Evolutionary conservation across 805 yeast species (phyloP), one percentile per base, ranked within the genome.

Genomic region (Candida mattraensis): DNA sequence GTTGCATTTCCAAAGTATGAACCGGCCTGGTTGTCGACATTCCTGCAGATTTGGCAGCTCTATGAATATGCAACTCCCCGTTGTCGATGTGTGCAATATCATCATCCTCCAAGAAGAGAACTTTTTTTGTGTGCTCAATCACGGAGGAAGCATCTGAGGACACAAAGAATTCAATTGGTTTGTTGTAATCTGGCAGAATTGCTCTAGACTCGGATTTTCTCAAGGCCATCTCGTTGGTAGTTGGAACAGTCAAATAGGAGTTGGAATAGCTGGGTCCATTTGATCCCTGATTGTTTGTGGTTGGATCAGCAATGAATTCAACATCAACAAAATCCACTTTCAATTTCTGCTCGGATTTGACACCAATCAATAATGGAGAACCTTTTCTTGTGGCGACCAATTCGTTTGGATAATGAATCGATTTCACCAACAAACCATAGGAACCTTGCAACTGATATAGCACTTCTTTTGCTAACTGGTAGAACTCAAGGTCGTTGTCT

Each of bases 291-390:
- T 46, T 59, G 24, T 54, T 56, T 15, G 62, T 66, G 16, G 68
- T 64, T 40, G 63, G 64, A 48, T 85, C 95, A 28, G 54, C 44
- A 26, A 94, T 93, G 72, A 91, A 93, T 67, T 93, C 99, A 37
- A 93, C 96, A 61, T 93, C 99, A 38, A 93, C 98, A 57, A 93
- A 89, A 63, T 93, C 99, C 49, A 91, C 97, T 69, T 91, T 93
- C 64, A 93, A 78, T 62, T 88, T 91, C 64, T 80, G 83, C 59
- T 89, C 95, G 34, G 97, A 87, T 71, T 88, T 93, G 50, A 93
- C 98, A 68, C 99, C 99, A 47, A 93, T 87, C 56, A 93, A 76
- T 59, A 93, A 72, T 15, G 99, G 99, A 31, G 98, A 89, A 56
- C 99, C 99, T 66, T 89, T 93, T 72, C 98, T 85, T 28, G 97